Evolutionary conservation across 106 monocot species (phyloP).

Genomic region (Gastrodia elata): DNA sequence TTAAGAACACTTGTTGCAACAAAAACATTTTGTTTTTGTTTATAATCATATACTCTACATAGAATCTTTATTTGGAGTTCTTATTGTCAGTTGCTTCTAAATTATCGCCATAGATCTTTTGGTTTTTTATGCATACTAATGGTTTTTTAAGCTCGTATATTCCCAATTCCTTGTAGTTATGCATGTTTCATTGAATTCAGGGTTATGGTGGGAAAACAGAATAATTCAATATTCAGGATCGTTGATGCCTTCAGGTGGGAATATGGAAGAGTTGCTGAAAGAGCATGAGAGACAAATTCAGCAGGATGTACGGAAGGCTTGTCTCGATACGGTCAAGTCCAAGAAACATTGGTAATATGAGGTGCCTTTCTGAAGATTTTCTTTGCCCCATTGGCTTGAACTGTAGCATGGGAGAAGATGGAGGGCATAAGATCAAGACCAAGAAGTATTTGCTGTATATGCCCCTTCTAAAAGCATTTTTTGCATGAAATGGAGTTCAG

Average conservation of each 20-base stretch:
- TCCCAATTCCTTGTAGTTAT: not conserved
- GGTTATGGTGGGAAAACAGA: constrained; percentile 41
- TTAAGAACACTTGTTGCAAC: not conserved
- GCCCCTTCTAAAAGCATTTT: too few species aligned
- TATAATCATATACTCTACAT: too few species aligned
- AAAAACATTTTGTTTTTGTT: not conserved
- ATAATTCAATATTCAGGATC: constrained; percentile 82
- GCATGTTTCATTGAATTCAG: constrained; percentile 16
- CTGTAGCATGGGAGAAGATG: too few species aligned
- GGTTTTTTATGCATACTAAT: not conserved
- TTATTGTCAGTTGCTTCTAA: not conserved
- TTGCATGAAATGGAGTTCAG: too few species aligned
- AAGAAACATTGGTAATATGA: constrained; percentile 5
- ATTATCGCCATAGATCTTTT: too few species aligned
- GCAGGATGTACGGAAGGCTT: constrained; percentile 66
- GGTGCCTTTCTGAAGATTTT: not conserved
- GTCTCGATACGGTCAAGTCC: constrained; percentile 40
- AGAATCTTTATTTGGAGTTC: too few species aligned
- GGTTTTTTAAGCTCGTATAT: not conserved
- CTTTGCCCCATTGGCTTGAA: not conserved
- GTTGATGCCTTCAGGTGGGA: constrained; percentile 68
- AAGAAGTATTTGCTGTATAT: too few species aligned
- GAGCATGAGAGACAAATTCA: constrained; percentile 85
- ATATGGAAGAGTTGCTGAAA: constrained; percentile 80
- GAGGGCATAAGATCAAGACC: too few species aligned